These are phyloP conservation scores for Rhizophagus clarus DNA, from an alignment of 192 early-diverging fungal genomes.

Conservation along the genomic window DNA sequence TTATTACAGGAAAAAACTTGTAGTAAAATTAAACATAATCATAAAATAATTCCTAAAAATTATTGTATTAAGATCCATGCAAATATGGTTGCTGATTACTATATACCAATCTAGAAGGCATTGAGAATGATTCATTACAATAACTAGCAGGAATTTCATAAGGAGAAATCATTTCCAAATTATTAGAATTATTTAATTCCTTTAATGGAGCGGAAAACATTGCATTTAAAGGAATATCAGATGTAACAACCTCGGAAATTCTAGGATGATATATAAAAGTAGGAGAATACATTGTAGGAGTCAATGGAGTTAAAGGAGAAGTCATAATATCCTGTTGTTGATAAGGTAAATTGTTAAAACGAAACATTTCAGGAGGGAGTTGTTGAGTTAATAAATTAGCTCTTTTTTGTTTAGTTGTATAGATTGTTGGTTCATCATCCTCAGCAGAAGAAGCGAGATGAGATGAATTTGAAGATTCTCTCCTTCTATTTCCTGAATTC, in stretches of 20 bases:
- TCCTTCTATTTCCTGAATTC: not conserved
- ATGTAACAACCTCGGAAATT: not conserved
- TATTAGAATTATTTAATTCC: not conserved
- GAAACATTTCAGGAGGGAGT: not conserved
- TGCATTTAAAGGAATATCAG: not conserved
- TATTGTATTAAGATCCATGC: not conserved
- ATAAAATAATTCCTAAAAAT: too few species aligned
- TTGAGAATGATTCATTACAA: not conserved
- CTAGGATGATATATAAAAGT: not conserved
- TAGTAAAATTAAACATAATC: too few species aligned
- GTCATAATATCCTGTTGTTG: not conserved
- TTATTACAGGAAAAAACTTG: too few species aligned
- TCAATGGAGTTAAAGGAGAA: not conserved
- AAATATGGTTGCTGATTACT: not conserved
- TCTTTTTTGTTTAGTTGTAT: not conserved
- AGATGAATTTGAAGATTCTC: not conserved
- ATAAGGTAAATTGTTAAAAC: not conserved
- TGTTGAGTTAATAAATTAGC: not conserved
- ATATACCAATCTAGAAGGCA: not conserved
- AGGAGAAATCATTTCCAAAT: not conserved
- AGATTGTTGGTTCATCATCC: not conserved
- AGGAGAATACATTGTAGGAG: not conserved
- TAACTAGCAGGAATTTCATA: not conserved
- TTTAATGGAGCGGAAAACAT: not conserved
- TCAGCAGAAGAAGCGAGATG: not conserved